Conservation (phyloP, 495 filamentous ascomycete species). For the Lophiotrema nucula region DNA sequence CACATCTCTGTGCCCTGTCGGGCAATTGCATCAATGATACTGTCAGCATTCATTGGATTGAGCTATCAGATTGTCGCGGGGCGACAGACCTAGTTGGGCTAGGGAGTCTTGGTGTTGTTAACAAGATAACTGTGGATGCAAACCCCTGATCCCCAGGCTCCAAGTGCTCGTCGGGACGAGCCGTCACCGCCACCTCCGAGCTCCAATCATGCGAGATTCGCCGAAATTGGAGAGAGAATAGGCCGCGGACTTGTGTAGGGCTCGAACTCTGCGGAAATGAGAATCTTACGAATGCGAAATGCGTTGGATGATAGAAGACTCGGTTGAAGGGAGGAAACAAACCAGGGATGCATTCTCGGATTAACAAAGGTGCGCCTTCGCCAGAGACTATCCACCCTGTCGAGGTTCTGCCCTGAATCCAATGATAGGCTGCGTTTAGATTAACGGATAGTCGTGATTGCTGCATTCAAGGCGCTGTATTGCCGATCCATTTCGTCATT, state of each 20-base stretch:
- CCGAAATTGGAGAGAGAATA: too few relatives aligned
- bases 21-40: background rate
- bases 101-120: conserved; percentile 4
- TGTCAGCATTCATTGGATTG: conserved; percentile 7
- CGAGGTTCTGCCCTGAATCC: too few relatives aligned
- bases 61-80: conserved; percentile 14
- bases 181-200: conserved; percentile 19
- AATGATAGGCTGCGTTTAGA: conserved; percentile 2
- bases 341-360: too few relatives aligned
- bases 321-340: too few relatives aligned
- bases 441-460: conserved; percentile 13
- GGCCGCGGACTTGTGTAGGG: too few relatives aligned
- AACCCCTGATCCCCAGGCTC: conserved; percentile 8
- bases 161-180: conserved; percentile 23
- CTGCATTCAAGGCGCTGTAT: background rate
- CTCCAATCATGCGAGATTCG: background rate
- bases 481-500: background rate
- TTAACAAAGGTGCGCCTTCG: too few relatives aligned
- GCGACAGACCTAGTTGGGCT: background rate
- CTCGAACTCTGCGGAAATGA: too few relatives aligned
- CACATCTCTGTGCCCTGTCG: background rate
- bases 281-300: too few relatives aligned
- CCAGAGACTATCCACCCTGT: too few relatives aligned
- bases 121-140: conserved; percentile 8
- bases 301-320: too few relatives aligned